Evolutionary conservation across 2,329 filamentous ascomycete genomes (phyloP).

Genomic region (Epichloe scottii): DNA sequence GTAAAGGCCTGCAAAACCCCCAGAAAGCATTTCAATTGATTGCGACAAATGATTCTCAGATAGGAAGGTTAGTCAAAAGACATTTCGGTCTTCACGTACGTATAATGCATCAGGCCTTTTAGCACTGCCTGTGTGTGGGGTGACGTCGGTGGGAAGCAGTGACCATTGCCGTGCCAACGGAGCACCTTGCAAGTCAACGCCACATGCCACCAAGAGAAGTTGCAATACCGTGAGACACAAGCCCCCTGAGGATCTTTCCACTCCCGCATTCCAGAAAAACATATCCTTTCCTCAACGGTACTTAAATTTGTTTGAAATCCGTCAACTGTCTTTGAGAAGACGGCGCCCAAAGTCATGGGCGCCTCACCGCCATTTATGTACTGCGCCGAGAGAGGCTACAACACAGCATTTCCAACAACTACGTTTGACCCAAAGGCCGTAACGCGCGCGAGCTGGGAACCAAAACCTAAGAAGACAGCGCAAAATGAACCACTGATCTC

Average conservation of each 20-base stretch:
- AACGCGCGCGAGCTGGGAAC: slow-evolving; percentile 64
- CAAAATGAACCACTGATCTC: slow-evolving; percentile 64
- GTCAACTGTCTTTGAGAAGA: neutral
- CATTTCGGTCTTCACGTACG: neutral
- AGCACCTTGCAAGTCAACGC: neutral
- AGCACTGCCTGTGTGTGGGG: too few relatives aligned
- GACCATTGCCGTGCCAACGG: slow-evolving; percentile 16
- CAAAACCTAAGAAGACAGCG: slow-evolving; percentile 49
- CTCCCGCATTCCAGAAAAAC: neutral
- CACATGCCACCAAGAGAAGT: neutral
- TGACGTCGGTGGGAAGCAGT: neutral
- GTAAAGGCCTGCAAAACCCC: neutral
- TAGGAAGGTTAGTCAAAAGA: neutral
- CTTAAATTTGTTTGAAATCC: neutral
- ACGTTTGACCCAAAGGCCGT: slow-evolving; percentile 80
- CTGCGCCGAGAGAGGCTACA: slow-evolving; percentile 36
- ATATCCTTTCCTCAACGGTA: neutral
- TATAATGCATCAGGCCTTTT: too few relatives aligned
- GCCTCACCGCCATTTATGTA: slow-evolving; percentile 57
- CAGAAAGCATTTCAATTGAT: neutral
- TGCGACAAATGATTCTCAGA: neutral
- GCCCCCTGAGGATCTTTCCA: neutral
- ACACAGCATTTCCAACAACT: slow-evolving; percentile 39
- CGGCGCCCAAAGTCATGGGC: slow-evolving; percentile 12
- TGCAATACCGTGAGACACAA: slow-evolving; percentile 1